Conservation (phyloP, 192 early-diverging fungal species). For the Coemansia sp. region DNA sequence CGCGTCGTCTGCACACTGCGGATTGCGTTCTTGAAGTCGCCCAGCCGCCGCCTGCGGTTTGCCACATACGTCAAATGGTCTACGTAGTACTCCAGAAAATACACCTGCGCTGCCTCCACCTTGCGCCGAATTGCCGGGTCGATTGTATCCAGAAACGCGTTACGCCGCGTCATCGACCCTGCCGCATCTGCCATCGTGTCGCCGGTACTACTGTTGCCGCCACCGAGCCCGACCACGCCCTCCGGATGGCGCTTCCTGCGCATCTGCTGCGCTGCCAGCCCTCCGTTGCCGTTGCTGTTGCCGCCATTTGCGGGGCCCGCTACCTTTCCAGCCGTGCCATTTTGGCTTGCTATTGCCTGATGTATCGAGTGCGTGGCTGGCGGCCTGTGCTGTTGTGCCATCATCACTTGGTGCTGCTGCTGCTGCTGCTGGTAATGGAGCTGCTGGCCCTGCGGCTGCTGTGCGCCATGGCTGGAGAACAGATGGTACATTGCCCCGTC, state of each 20-base stretch:
- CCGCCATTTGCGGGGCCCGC: slow-evolving; percentile 12
- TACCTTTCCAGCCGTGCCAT: not conserved
- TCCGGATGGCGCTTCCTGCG: slow-evolving; percentile 26
- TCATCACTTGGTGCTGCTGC: slow-evolving; percentile 14
- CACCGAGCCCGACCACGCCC: not conserved
- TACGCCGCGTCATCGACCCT: slow-evolving; percentile 48
- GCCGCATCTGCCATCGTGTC: slow-evolving; percentile 17
- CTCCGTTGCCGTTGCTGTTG: slow-evolving; percentile 19
- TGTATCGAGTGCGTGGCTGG: slow-evolving; percentile 25
- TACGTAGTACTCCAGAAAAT: slow-evolving; percentile 81
- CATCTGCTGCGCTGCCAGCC: slow-evolving; percentile 41
- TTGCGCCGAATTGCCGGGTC: slow-evolving; percentile 52
- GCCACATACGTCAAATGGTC: slow-evolving; percentile 73
- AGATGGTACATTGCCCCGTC: slow-evolving; percentile 52
- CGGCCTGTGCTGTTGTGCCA: slow-evolving; percentile 1
- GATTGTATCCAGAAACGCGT: slow-evolving; percentile 48
- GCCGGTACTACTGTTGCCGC: not conserved
- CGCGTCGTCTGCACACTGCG: slow-evolving; percentile 43
- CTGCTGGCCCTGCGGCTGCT: slow-evolving; percentile 12
- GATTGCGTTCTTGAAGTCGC: slow-evolving; percentile 58
- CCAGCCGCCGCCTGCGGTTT: slow-evolving; percentile 60
- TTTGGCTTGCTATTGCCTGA: slow-evolving; percentile 31
- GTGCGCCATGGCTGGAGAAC: slow-evolving; percentile 26
- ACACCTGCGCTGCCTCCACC: slow-evolving; percentile 51
- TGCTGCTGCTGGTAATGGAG: slow-evolving; percentile 22